These are phyloP conservation scores for Paralagenidium karlingii DNA, from an alignment of 352 stramenopile species.

Conservation along the genomic window DNA sequence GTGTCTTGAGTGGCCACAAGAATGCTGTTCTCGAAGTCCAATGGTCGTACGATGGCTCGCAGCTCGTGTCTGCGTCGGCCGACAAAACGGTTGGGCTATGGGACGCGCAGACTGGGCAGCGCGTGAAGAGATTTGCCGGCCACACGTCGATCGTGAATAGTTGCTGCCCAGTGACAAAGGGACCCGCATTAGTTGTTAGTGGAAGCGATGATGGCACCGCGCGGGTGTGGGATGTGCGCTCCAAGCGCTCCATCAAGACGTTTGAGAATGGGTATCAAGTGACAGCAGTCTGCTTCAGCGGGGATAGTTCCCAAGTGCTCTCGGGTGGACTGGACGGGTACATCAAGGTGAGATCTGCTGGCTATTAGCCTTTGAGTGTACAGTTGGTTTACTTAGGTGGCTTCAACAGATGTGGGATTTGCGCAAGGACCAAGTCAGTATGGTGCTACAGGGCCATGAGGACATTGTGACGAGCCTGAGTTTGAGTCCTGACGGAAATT, in stretches of 20 bases:
- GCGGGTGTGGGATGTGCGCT: constrained; percentile 83
- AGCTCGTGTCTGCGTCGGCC: constrained; percentile 84
- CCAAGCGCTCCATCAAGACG: constrained; percentile 63
- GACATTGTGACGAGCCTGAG: constrained; percentile 92
- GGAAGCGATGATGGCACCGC: constrained; percentile 86
- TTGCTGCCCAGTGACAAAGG: constrained; percentile 76
- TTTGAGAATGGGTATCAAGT: constrained; percentile 85
- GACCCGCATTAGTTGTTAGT: constrained; percentile 71
- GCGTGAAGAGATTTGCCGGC: constrained; percentile 76
- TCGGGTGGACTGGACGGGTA: constrained; percentile 88
- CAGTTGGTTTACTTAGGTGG: neutral
- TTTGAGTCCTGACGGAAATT: constrained; percentile 88
- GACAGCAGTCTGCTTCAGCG: constrained; percentile 80
- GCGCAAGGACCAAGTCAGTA: constrained; percentile 63
- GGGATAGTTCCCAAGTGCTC: constrained; percentile 82
- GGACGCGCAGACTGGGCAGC: constrained; percentile 39
- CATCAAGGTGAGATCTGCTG: constrained; percentile 49
- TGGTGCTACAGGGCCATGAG: constrained; percentile 81
- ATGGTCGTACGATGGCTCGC: constrained; percentile 83
- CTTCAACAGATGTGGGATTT: constrained; percentile 87
- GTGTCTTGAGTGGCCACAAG: constrained; percentile 89
- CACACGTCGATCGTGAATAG: constrained; percentile 87
- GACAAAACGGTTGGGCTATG: constrained; percentile 88
- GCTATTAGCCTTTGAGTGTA: neutral
- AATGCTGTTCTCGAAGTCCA: constrained; percentile 91